A percentile compares a stretch with the other conserved stretches of the same genome.
Conservation (phyloP, 2,329 filamentous ascomycete species). For the Xylaria sp. region DNA sequence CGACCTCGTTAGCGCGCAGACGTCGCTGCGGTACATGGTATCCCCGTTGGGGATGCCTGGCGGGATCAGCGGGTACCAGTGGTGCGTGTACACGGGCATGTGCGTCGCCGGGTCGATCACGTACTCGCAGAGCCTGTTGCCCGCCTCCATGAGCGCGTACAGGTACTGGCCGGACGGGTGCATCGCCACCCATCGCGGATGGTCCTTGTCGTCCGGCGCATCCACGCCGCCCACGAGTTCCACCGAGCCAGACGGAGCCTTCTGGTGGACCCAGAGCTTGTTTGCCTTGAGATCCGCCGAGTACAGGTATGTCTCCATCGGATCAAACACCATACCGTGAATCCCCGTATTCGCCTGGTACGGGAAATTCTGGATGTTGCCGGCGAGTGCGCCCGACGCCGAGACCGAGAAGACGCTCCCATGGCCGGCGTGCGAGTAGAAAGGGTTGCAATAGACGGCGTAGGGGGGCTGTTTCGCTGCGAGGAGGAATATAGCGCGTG, state of each 20-base stretch:
- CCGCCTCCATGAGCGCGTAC: conserved; percentile 90
- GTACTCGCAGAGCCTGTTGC: conserved; percentile 85
- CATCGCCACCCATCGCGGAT: conserved; percentile 89
- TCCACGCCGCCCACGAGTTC: conserved; percentile 77
- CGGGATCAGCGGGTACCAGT: conserved; percentile 81
- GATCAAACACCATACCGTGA: conserved; percentile 85
- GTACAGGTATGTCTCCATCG: conserved; percentile 78
- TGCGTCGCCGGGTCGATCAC: conserved; percentile 78
- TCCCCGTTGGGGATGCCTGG: conserved; percentile 68
- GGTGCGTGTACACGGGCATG: conserved; percentile 81
- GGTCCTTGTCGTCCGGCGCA: conserved; percentile 76
- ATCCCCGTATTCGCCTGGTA: conserved; percentile 77
- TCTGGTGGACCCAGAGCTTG: conserved; percentile 86
- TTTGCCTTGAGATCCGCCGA: conserved; percentile 81
- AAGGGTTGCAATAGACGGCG: conserved; percentile 88
- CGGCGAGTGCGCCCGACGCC: conserved; percentile 64
- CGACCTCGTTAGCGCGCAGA: conserved; percentile 76
- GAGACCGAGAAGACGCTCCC: conserved; percentile 79
- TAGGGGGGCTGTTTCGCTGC: conserved; percentile 81
- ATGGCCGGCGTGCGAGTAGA: conserved; percentile 85
- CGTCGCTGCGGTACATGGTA: conserved; percentile 83
- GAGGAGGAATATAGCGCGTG: conserved; percentile 88
- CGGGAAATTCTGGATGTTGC: conserved; percentile 77
- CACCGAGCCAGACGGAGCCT: conserved; percentile 69
- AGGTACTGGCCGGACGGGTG: conserved; percentile 81